Conservation (phyloP, 2,329 filamentous ascomycete species). For the Colletotrichum ledebouriae region DNA sequence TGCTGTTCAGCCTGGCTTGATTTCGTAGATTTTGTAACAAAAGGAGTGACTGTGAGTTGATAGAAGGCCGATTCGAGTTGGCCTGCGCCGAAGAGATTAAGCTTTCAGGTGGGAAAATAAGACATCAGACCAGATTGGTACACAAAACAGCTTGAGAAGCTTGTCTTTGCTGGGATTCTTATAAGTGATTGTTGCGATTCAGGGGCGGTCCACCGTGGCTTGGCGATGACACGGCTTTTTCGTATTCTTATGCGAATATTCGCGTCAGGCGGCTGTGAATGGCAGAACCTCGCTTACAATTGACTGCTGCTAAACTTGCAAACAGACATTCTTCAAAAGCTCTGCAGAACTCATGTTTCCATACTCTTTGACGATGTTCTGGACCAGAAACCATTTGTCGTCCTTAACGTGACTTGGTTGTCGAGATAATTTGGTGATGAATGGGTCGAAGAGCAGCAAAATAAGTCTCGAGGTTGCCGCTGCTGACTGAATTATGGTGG, state of each 20-base stretch:
- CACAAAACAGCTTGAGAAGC: background rate
- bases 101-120: background rate
- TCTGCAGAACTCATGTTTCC: too few relatives aligned
- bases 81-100: background rate
- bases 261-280: background rate
- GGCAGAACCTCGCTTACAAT: accelerated
- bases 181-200: background rate
- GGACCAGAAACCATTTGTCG: too few relatives aligned
- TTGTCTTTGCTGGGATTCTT: background rate
- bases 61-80: background rate
- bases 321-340: too few relatives aligned
- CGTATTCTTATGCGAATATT: slow-evolving; percentile 17
- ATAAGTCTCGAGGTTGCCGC: too few relatives aligned
- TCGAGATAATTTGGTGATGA: too few relatives aligned
- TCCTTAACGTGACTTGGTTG: too few relatives aligned
- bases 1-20: background rate
- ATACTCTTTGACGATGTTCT: too few relatives aligned
- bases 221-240: slow-evolving; percentile 13
- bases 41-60: background rate
- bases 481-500: too few relatives aligned
- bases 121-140: background rate
- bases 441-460: too few relatives aligned
- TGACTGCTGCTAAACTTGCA: too few relatives aligned
- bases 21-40: too few relatives aligned
- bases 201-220: background rate